Evolutionary conservation across 768 basidiomycete genomes (phyloP).

Genomic region (Coprinellus aureogranulatus): DNA sequence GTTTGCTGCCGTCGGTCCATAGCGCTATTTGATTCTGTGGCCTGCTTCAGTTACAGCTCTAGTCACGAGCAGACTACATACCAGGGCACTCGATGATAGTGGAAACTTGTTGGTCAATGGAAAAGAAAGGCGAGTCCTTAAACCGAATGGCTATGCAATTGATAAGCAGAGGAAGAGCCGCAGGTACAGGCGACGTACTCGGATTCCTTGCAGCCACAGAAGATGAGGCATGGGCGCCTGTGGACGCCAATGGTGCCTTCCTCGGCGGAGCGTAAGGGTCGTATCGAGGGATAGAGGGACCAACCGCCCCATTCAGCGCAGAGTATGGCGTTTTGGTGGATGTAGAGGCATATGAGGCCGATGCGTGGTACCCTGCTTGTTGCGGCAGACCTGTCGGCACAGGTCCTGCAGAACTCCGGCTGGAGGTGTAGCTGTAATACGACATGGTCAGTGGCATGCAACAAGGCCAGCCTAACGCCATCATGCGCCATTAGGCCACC

Average conservation of each 20-base stretch:
- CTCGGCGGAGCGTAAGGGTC: constrained; percentile 68
- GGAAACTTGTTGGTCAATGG: constrained; percentile 64
- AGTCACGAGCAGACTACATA: constrained; percentile 26
- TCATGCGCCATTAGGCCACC: constrained; percentile 4
- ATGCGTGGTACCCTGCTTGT: neutral
- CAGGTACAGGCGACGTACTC: constrained; percentile 20
- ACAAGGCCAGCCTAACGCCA: constrained; percentile 2
- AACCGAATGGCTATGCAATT: constrained; percentile 61
- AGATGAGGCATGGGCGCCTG: constrained; percentile 29
- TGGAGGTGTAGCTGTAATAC: constrained; percentile 14
- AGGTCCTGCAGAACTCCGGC: constrained; percentile 2
- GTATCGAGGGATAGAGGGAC: constrained; percentile 47
- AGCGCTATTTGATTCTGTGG: constrained; percentile 70
- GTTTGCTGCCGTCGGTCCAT: constrained; percentile 70
- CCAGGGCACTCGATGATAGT: constrained; percentile 75
- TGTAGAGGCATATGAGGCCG: constrained; percentile 16
- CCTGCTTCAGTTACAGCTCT: neutral
- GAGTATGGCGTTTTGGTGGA: constrained; percentile 8
- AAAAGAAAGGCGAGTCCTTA: constrained; percentile 78
- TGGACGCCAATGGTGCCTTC: constrained; percentile 35
- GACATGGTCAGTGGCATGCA: constrained; percentile 9
- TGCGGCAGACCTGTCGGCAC: constrained; percentile 4
- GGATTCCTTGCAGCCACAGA: constrained; percentile 28
- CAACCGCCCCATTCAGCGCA: constrained; percentile 16
- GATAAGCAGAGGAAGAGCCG: constrained; percentile 11